phyloP scores from a whole-genome alignment of 208 protist species.

The Trypanosoma cruzi region DNA sequence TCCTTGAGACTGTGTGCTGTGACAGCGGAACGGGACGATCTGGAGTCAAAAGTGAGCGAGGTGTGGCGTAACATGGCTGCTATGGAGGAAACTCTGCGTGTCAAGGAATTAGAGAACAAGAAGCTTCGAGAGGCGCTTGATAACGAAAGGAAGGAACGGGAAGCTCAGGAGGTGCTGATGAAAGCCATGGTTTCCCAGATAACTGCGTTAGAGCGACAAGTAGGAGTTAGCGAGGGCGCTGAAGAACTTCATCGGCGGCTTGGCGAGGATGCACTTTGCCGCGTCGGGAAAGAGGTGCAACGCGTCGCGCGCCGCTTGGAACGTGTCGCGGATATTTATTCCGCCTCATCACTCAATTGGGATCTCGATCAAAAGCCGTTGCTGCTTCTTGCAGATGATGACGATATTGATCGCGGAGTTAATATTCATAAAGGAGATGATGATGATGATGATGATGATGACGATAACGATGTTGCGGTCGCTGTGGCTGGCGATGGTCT shows the following conservation, averaged over 20 bases:
- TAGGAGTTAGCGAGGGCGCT: constrained; percentile 11
- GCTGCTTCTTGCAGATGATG: not conserved
- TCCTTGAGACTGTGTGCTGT: constrained; percentile 39
- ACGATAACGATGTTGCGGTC: no score
- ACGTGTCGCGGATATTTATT: constrained; percentile 1
- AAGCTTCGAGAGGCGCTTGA: constrained; percentile 19
- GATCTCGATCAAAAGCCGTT: not conserved
- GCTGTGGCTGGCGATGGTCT: constrained; percentile 9
- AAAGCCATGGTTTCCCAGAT: constrained; percentile 23
- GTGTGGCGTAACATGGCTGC: constrained; percentile 58
- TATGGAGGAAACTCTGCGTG: constrained; percentile 29
- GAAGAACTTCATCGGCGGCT: constrained; percentile 18
- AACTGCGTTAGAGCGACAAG: constrained; percentile 28
- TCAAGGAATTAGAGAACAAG: constrained; percentile 29
- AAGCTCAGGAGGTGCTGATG: constrained; percentile 33
- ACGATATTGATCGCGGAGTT: not conserved
- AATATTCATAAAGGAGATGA: not conserved
- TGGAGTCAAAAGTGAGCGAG: constrained; percentile 53
- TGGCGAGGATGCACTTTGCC: constrained; percentile 13
- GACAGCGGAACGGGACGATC: constrained; percentile 63
- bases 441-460: no score
- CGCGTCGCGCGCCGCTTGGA: constrained; percentile 10
- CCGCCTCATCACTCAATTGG: not conserved
- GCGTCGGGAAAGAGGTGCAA: constrained; percentile 9
- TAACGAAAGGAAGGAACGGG: constrained; percentile 15